Conservation (phyloP, 1,139 yeast genomes). For the Blastobotrys indianensis region DNA sequence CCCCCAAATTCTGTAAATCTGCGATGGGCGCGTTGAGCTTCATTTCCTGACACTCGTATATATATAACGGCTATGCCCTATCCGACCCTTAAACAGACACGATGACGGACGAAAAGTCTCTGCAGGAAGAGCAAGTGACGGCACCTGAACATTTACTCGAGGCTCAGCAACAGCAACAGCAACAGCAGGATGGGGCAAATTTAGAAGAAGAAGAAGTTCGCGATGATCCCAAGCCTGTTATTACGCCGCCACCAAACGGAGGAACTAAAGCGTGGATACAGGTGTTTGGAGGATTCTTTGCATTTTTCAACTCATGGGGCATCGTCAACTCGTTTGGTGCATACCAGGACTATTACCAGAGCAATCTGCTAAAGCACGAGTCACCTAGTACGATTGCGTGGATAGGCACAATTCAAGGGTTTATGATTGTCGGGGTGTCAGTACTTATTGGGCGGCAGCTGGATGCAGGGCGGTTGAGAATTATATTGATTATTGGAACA, state of each 20-base stretch:
- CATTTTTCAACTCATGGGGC: constrained; percentile 43
- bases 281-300: not conserved
- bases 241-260: not conserved
- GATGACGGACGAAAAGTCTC: too few species aligned
- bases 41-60: too few species aligned
- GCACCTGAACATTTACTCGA: too few species aligned
- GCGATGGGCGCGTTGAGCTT: too few species aligned
- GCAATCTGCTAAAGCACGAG: constrained; percentile 40
- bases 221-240: too few species aligned
- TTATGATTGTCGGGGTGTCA: constrained; percentile 49
- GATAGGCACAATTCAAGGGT: constrained; percentile 55
- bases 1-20: too few species aligned
- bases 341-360: constrained; percentile 50
- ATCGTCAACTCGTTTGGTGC: constrained; percentile 56
- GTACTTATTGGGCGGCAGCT: constrained; percentile 56
- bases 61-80: too few species aligned
- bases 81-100: too few species aligned
- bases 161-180: too few species aligned
- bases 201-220: too few species aligned
- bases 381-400: constrained; percentile 49
- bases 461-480: constrained; percentile 37
- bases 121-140: too few species aligned
- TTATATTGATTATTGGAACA: constrained; percentile 42
- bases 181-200: too few species aligned
- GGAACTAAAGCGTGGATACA: not conserved